These are phyloP conservation scores for Secale cereale DNA, from an alignment of 176 grass and related monocot genomes.

Conservation along the genomic window DNA sequence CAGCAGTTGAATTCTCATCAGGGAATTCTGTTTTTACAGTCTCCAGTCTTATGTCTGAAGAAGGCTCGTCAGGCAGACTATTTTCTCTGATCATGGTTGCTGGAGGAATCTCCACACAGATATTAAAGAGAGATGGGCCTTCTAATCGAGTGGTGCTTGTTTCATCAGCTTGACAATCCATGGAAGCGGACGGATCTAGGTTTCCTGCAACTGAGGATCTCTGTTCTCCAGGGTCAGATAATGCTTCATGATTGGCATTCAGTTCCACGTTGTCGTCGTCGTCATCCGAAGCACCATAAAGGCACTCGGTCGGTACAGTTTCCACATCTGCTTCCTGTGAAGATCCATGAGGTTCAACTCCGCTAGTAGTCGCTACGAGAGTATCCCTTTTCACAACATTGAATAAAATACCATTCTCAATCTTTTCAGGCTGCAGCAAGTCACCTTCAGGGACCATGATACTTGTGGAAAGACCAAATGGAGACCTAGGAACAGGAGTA, in stretches of 20 bases:
- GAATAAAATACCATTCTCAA: conserved; percentile 86
- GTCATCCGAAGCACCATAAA: conserved; percentile 56
- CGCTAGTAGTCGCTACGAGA: conserved; percentile 35
- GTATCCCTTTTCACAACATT: conserved; percentile 82
- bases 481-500: conserved; percentile 18
- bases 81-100: neutral
- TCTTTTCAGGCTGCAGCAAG: conserved; percentile 86
- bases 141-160: conserved; percentile 12
- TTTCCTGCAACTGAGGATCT: conserved; percentile 16
- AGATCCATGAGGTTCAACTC: conserved; percentile 32
- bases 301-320: conserved; percentile 54
- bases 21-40: neutral
- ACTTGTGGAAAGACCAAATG: conserved; percentile 41
- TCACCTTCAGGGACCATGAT: conserved; percentile 91
- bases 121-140: conserved; percentile 38
- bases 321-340: conserved; percentile 62
- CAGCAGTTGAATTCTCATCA: conserved; percentile 12
- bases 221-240: neutral
- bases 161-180: conserved; percentile 1
- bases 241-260: conserved; percentile 9
- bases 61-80: neutral
- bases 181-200: neutral
- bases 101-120: conserved; percentile 20
- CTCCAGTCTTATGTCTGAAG: neutral
- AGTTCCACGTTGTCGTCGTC: conserved; percentile 16